A percentile compares a stretch with the other conserved stretches of the same genome.
Conservation (phyloP, 106 monocot genomes). For the Platanthera zijinensis region DNA sequence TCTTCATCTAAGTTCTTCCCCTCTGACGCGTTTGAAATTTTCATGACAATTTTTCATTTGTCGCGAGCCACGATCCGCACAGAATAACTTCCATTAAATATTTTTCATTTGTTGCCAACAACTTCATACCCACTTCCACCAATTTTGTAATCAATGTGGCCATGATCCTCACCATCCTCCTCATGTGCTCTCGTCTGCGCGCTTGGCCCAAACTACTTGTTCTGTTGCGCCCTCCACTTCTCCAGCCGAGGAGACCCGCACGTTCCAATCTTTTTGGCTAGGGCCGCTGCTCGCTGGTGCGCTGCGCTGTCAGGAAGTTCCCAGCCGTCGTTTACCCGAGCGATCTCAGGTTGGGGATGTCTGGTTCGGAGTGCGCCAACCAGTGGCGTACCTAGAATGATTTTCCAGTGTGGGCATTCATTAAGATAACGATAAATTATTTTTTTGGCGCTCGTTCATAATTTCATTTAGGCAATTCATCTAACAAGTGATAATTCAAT, state of each 20-base stretch:
- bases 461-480: too few species aligned
- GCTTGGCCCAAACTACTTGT: background rate
- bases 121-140: background rate
- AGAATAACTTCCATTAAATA: too few species aligned
- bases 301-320: background rate
- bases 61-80: too few species aligned
- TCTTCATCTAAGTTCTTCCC: too few species aligned
- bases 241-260: constrained; percentile 2
- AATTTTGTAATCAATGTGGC: background rate
- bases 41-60: too few species aligned
- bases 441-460: too few species aligned
- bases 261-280: background rate
- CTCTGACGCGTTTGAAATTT: too few species aligned
- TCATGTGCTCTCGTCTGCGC: background rate
- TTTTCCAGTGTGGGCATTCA: too few species aligned
- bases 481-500: too few species aligned
- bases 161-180: background rate
- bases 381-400: too few species aligned
- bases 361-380: constrained; percentile 18
- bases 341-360: background rate
- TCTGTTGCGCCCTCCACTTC: background rate
- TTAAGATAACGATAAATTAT: too few species aligned
- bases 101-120: background rate
- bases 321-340: background rate
- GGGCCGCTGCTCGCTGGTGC: background rate